Base-by-base conservation (phyloP, 495 filamentous ascomycete genomes). In the Bryoglossum gracile region DNA sequence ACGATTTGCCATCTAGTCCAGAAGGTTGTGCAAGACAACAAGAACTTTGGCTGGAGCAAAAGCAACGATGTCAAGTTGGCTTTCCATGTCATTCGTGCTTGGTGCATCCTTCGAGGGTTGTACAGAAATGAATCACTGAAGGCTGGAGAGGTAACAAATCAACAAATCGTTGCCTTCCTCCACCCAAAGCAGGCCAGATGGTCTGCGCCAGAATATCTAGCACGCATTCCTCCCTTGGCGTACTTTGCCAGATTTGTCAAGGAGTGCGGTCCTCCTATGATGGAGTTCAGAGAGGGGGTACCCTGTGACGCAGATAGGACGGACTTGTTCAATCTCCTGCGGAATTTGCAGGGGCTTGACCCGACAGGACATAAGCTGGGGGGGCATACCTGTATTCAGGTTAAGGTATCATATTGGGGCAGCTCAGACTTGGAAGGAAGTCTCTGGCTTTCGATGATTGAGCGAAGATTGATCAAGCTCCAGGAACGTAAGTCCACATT, bases 401-500 rank as follows among this genome's bases (percentile, higher is more conserved):
- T 55, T 17, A 23, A 16, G 11, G 13, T 55, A 22, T 17, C 39
- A 0, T 55, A 55, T 21, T 41, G 32, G 14, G 53, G 53, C 4
- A 9, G 22, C 9, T 55, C 53, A 10, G 33, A 28, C 5, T 9
- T 41, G 2, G 35, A 19, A 34, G 41, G 54, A 6, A 50, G 28
- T 2, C 11, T 48, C 14, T 57, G 54, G 54, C 36, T 57, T 1
- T 30, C 40, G 14, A 50, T 50, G 50, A 28, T 57, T 8, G 41
- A 57, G 24, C 39, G 36, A 1, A 50, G 30, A 30, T 18, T 57
- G 36, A 30, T 3, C 10, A 30, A 42, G 16, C 30, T 49, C 16
- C 42, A 57, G 53, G 37, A 48, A 33, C 18, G 52, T 48, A 48
- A 48, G 54, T 48, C n/a, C n/a, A n/a, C n/a, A n/a, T n/a, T n/a